phyloP scores from a whole-genome alignment of 169 alveolate species.

The Eimeria zaria region DNA sequence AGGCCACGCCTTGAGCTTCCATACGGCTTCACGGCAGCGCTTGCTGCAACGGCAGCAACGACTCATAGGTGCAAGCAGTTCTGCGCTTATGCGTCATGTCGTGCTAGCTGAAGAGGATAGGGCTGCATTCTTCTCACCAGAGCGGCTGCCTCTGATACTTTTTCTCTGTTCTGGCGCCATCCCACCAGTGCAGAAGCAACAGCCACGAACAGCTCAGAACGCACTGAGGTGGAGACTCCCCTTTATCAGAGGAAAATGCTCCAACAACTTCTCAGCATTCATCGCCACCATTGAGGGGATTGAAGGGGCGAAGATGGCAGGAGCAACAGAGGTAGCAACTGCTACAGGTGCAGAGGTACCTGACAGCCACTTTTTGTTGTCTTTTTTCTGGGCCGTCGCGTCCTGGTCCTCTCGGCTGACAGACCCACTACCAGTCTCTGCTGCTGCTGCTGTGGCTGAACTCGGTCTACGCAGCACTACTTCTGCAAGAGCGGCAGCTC shows the following conservation, averaged over 20 bases:
- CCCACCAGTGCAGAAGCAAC: slow-evolving; percentile 9
- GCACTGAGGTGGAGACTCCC: not conserved
- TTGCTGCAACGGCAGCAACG: slow-evolving; percentile 44
- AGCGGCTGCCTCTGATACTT: slow-evolving; percentile 25
- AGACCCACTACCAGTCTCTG: slow-evolving; percentile 23
- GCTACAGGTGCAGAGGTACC: not conserved
- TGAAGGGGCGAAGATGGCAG: not conserved
- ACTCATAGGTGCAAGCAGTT: not conserved
- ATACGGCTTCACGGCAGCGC: not conserved
- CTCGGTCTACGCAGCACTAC: slow-evolving; percentile 32
- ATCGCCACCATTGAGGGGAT: not conserved
- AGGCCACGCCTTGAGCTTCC: not conserved
- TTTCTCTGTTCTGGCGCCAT: not conserved
- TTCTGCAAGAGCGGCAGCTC: slow-evolving; percentile 1
- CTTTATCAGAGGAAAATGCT: not conserved
- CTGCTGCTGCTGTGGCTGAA: slow-evolving; percentile 47
- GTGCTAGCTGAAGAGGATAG: slow-evolving; percentile 35
- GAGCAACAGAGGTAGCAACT: not conserved
- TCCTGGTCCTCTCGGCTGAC: slow-evolving; percentile 38
- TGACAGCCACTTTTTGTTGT: not conserved
- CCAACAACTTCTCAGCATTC: not conserved
- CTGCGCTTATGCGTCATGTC: slow-evolving; percentile 28
- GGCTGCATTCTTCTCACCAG: slow-evolving; percentile 49
- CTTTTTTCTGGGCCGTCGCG: slow-evolving; percentile 34
- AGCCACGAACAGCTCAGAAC: not conserved